phyloP scores from a whole-genome alignment of 169 alveolate genomes.

The Plasmodium knowlesi region DNA sequence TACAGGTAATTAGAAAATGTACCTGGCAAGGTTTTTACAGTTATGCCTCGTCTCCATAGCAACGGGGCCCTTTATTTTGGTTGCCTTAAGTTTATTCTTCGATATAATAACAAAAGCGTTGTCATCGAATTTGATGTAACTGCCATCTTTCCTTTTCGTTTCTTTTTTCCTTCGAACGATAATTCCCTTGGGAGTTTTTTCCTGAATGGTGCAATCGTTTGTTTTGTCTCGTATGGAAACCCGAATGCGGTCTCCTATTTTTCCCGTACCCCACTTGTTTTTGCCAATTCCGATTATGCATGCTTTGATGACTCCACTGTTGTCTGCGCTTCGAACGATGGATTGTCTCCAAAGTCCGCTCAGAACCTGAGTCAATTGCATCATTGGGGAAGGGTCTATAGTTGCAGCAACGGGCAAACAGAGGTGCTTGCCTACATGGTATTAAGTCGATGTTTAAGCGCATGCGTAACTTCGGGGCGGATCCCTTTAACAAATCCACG shows the following conservation, averaged over 20 bases:
- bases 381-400: neutral
- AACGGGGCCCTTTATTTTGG: constrained; percentile 86
- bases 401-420: neutral
- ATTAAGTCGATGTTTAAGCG: neutral
- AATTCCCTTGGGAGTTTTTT: constrained; percentile 84
- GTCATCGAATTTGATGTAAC: constrained; percentile 86
- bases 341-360: constrained; percentile 85
- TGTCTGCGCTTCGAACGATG: constrained; percentile 84
- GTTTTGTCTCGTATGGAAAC: constrained; percentile 86
- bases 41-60: constrained; percentile 85
- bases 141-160: constrained; percentile 85
- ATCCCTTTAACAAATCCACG: neutral
- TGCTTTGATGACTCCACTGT: constrained; percentile 86
- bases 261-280: constrained; percentile 86
- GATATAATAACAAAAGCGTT: constrained; percentile 85
- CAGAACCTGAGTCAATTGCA: constrained; percentile 48
- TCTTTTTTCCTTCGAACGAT: constrained; percentile 85
- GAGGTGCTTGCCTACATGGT: neutral
- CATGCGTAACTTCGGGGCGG: neutral
- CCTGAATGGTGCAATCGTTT: constrained; percentile 76
- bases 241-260: constrained; percentile 86
- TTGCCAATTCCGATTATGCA: constrained; percentile 86
- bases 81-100: constrained; percentile 82
- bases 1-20: constrained; percentile 73
- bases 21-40: constrained; percentile 80